These are phyloP conservation scores for Spongospora subterranea DNA, from an alignment of 208 protist genomes.

Conservation along the genomic window DNA sequence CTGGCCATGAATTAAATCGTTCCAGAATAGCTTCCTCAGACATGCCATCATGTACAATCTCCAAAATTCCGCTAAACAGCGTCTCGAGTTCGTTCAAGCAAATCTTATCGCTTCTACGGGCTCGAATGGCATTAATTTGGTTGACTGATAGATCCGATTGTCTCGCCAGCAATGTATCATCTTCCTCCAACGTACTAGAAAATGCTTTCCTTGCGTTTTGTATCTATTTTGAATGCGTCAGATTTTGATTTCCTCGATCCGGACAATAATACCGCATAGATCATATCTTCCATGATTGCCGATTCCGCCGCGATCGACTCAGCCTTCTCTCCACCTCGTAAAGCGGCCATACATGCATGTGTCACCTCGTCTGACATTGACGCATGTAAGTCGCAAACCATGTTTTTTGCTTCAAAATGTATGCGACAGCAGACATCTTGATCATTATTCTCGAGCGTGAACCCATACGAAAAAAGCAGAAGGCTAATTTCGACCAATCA, in stretches of 20 bases:
- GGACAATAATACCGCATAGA: background rate
- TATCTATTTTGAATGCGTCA: background rate
- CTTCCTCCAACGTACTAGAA: background rate
- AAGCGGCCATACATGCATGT: background rate
- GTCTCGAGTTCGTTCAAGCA: background rate
- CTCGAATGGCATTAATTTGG: background rate
- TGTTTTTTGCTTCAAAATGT: background rate
- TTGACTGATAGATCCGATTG: background rate
- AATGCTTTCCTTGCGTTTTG: too few relatives aligned
- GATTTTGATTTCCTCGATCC: background rate
- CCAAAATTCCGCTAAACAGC: background rate
- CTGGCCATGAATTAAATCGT: background rate
- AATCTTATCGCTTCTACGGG: background rate
- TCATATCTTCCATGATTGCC: background rate
- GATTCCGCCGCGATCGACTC: background rate
- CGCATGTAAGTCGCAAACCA: background rate
- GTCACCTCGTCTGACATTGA: background rate
- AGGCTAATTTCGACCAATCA: too few relatives aligned
- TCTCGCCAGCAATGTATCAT: background rate
- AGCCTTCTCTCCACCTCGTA: background rate
- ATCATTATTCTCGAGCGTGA: slow-evolving; percentile 4
- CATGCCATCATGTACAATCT: background rate
- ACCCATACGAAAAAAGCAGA: background rate
- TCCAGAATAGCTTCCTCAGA: background rate
- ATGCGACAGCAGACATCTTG: background rate